phyloP scores from a whole-genome alignment of 2,329 filamentous ascomycete genomes.

The Acrodontium crateriforme region DNA sequence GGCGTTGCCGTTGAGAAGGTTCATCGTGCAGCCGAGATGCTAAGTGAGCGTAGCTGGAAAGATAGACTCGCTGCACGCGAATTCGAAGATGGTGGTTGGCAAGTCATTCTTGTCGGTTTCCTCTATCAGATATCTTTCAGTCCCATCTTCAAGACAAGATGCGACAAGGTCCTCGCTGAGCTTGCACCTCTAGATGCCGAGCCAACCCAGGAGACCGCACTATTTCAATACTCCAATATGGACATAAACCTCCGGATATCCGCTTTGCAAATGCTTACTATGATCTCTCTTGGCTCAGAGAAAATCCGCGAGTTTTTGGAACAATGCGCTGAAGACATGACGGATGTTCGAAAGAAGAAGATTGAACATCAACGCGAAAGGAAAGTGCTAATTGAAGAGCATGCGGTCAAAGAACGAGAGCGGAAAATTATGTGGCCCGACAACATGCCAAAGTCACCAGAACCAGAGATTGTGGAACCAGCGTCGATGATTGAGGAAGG shows the following conservation, averaged over 20 bases:
- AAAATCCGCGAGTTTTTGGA: conserved; percentile 80
- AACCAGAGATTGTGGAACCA: conserved; percentile 28
- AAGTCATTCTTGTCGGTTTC: conserved; percentile 75
- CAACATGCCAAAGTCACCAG: conserved; percentile 53
- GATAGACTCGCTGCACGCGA: conserved; percentile 70
- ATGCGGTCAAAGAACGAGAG: conserved; percentile 27
- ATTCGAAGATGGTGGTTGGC: conserved; percentile 81
- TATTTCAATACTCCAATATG: conserved; percentile 56
- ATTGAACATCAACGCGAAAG: conserved; percentile 79
- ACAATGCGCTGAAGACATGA: conserved; percentile 88
- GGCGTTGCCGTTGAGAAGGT: conserved; percentile 11
- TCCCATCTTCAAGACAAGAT: conserved; percentile 53
- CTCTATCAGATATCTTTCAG: conserved; percentile 72
- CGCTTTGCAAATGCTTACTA: conserved; percentile 71
- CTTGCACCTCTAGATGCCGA: conserved; percentile 69
- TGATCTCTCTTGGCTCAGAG: conserved; percentile 75
- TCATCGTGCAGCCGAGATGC: conserved; percentile 63
- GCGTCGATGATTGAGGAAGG: conserved; percentile 16
- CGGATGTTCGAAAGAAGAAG: conserved; percentile 84
- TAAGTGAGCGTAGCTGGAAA: conserved; percentile 68
- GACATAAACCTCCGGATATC: conserved; percentile 73
- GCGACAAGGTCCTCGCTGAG: conserved; percentile 64
- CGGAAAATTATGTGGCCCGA: conserved; percentile 55
- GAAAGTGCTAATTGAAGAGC: conserved; percentile 42
- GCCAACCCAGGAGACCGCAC: conserved; percentile 61